Evolutionary conservation across 2,329 filamentous ascomycete genomes (phyloP).

Genomic region (Colletotrichum cordylinicola): DNA sequence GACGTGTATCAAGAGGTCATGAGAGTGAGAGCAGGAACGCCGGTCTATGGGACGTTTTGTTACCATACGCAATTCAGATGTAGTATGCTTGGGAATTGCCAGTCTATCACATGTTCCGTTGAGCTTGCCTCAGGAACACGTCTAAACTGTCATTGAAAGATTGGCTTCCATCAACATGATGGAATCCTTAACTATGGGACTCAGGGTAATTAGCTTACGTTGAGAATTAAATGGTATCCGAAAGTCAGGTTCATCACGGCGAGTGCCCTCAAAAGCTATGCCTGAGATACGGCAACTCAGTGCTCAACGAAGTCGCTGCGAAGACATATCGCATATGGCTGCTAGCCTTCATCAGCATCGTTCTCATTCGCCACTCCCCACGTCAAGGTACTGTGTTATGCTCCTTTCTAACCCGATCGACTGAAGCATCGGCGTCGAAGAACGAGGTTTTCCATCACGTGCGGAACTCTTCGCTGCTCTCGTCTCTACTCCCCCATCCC

Average conservation of each 20-base stretch:
- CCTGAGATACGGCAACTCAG: no score
- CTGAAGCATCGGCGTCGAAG: no score
- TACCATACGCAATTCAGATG: not conserved
- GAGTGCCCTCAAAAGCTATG: rapidly evolving
- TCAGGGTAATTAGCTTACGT: rapidly evolving
- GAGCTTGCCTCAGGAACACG: not conserved
- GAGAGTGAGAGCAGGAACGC: not conserved
- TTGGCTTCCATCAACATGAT: not conserved
- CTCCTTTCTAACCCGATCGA: no score
- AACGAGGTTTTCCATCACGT: no score
- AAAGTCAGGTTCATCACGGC: rapidly evolving
- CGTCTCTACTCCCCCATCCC: no score
- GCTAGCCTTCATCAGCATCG: no score
- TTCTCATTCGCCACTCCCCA: no score
- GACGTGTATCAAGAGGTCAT: not conserved
- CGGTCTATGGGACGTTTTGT: not conserved
- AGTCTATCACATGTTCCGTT: rapidly evolving
- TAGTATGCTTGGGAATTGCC: not conserved
- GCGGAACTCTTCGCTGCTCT: no score
- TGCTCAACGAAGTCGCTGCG: no score
- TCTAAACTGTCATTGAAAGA: rapidly evolving
- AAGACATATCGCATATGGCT: no score
- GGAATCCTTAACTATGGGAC: rapidly evolving
- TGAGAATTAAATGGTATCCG: rapidly evolving
- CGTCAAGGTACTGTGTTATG: no score